A percentile compares a stretch with the other conserved stretches of the same genome.
Evolutionary conservation across 192 early-diverging fungal genomes (phyloP).

Genomic region (Geosiphon pyriformis): DNA sequence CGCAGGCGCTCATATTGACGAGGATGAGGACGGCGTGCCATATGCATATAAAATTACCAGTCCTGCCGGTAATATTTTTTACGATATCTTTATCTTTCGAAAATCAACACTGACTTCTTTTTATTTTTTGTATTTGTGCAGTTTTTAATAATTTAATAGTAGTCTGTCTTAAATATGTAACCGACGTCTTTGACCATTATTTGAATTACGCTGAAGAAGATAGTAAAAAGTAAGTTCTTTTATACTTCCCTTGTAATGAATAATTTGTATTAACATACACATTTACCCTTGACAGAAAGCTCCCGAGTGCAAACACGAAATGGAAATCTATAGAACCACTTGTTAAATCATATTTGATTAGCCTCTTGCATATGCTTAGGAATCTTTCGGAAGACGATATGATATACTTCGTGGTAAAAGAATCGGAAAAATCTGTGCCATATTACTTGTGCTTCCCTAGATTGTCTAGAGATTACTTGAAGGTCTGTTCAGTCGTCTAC

Average conservation of each 20-base stretch:
- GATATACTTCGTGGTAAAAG: constrained; percentile 77
- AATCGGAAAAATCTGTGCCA: constrained; percentile 65
- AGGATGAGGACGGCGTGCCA: constrained; percentile 48
- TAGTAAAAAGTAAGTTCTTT: background rate
- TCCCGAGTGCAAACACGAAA: constrained; percentile 42
- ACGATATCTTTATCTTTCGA: background rate
- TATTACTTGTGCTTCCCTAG: constrained; percentile 83
- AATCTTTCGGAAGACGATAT: constrained; percentile 82
- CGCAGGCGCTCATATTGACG: constrained; percentile 70
- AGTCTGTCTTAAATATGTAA: constrained; percentile 63
- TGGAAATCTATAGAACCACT: constrained; percentile 72
- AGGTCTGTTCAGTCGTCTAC: constrained; percentile 44
- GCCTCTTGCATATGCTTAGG: constrained; percentile 66
- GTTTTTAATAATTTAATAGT: constrained; percentile 82
- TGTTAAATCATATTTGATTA: constrained; percentile 79
- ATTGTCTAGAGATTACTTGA: constrained; percentile 77
- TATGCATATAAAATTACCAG: constrained; percentile 69
- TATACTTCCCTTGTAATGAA: background rate
- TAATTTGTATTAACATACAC: constrained; percentile 23
- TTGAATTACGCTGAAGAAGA: constrained; percentile 35
- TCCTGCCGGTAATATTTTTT: constrained; percentile 31
- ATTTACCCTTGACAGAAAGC: constrained; percentile 29
- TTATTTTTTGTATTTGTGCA: constrained; percentile 23
- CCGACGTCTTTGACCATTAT: constrained; percentile 65
- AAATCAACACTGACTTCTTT: constrained; percentile 4